Evolutionary conservation across 2,329 filamentous ascomycete genomes (phyloP).

Genomic region (Harringtonia aguacate): DNA sequence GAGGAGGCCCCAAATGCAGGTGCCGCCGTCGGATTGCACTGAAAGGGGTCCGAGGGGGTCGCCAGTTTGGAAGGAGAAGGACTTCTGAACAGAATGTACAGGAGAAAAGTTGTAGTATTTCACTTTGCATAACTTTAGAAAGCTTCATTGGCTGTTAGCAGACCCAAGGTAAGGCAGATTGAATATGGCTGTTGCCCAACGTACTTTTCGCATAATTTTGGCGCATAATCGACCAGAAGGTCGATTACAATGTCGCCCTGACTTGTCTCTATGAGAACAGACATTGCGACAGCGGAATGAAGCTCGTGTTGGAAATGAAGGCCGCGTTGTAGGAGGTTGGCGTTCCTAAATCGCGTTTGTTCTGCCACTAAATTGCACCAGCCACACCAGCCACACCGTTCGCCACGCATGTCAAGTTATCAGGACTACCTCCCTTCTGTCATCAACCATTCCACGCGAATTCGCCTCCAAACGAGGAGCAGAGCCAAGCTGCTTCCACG

Average conservation of each 20-base stretch:
- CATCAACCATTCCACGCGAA: no score
- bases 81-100: conserved; percentile 82
- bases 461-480: no score
- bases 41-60: conserved; percentile 85
- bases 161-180: no score
- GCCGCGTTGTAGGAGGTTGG: no score
- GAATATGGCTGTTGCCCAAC: conserved; percentile 34
- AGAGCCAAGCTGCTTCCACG: no score
- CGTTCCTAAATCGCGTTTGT: no score
- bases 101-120: conserved; percentile 99
- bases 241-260: conserved; percentile 92
- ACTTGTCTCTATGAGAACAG: background rate
- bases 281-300: background rate
- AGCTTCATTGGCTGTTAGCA: conserved; percentile 47
- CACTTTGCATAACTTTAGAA: conserved; percentile 95
- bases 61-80: conserved; percentile 93
- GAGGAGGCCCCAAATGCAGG: conserved; percentile 81
- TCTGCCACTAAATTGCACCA: no score
- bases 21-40: conserved; percentile 79
- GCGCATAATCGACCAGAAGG: conserved; percentile 76
- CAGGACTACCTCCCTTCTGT: no score
- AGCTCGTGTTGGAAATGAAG: background rate
- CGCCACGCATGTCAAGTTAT: no score
- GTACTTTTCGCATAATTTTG: conserved; percentile 92
- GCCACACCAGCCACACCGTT: no score